Evolutionary conservation across 495 filamentous ascomycete genomes (phyloP).

Genomic region (Friedmanniomyces endolithicus): DNA sequence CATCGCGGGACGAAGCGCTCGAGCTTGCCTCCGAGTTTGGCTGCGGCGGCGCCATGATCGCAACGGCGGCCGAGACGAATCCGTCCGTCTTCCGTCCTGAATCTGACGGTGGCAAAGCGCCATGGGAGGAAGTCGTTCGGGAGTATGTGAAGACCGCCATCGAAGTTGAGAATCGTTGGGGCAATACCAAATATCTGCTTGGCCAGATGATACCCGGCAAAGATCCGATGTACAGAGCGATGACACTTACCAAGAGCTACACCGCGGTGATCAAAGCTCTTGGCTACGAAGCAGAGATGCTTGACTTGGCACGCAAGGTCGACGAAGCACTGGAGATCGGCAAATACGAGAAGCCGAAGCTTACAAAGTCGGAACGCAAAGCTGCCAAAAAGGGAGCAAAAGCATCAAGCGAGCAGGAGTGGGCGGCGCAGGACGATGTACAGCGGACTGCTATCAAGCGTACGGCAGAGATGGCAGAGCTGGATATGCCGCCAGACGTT

Average conservation of each 20-base stretch:
- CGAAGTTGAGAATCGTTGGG: slow-evolving; percentile 68
- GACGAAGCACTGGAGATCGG: slow-evolving; percentile 51
- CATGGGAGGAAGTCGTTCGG: slow-evolving; percentile 63
- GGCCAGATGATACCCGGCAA: slow-evolving; percentile 77
- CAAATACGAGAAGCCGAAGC: slow-evolving; percentile 32
- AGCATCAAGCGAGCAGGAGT: not conserved
- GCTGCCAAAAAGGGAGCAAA: slow-evolving; percentile 35
- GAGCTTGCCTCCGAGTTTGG: slow-evolving; percentile 59
- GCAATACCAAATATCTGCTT: slow-evolving; percentile 87
- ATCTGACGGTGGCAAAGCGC: slow-evolving; percentile 49
- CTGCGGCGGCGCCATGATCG: slow-evolving; percentile 94
- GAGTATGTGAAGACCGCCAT: slow-evolving; percentile 60
- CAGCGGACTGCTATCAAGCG: slow-evolving; percentile 13
- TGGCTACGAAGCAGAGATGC: slow-evolving; percentile 44
- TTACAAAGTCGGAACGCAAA: slow-evolving; percentile 40
- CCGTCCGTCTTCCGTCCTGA: slow-evolving; percentile 63
- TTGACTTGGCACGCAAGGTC: slow-evolving; percentile 44
- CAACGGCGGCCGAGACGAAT: slow-evolving; percentile 78
- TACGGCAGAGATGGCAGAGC: slow-evolving; percentile 11
- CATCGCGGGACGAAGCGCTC: slow-evolving; percentile 51
- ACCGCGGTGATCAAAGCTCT: slow-evolving; percentile 49
- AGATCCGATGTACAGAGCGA: slow-evolving; percentile 39
- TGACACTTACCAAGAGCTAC: slow-evolving; percentile 52
- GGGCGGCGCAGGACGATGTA: not conserved
- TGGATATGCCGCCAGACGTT: slow-evolving; percentile 19